A percentile compares a stretch with the other conserved stretches of the same genome.
Evolutionary conservation across 805 yeast genomes (phyloP).

Genomic region (Yamadazyma takamatsuzukensis): DNA sequence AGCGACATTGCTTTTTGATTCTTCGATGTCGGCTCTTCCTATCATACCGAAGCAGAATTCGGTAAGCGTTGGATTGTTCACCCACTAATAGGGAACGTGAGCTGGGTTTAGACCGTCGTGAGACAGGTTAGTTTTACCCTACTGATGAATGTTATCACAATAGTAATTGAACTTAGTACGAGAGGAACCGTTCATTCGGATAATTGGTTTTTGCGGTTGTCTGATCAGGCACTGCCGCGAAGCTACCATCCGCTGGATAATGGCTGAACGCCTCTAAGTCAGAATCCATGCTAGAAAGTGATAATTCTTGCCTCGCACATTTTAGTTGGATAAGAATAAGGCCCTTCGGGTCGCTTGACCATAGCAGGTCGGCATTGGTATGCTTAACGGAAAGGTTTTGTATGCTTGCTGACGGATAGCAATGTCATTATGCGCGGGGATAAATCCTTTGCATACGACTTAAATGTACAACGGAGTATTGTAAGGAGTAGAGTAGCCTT

Average conservation of each 20-base stretch:
- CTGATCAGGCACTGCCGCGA: slow-evolving; percentile 46
- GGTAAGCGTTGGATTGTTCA: slow-evolving; percentile 40
- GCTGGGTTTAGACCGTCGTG: slow-evolving; percentile 42
- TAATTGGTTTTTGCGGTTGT: slow-evolving; percentile 45
- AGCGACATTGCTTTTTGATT: slow-evolving; percentile 45
- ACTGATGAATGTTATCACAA: slow-evolving; percentile 25
- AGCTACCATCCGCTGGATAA: slow-evolving; percentile 49
- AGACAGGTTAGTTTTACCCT: slow-evolving; percentile 45
- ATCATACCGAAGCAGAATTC: slow-evolving; percentile 45
- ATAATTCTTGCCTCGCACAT: slow-evolving; percentile 41
- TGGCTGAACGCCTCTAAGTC: slow-evolving; percentile 36
- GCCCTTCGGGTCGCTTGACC: slow-evolving; percentile 39
- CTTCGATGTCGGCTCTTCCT: slow-evolving; percentile 50
- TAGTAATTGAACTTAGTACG: slow-evolving; percentile 44
- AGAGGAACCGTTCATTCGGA: slow-evolving; percentile 47
- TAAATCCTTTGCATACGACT: slow-evolving; percentile 19
- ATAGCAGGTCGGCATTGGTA: slow-evolving; percentile 37
- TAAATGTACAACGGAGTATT: slow-evolving; percentile 45
- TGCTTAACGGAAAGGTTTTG: slow-evolving; percentile 35
- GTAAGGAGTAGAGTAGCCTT: slow-evolving; percentile 49
- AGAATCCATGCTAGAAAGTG: slow-evolving; percentile 24
- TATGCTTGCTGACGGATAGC: slow-evolving; percentile 41
- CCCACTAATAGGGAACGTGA: slow-evolving; percentile 48
- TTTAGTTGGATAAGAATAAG: slow-evolving; percentile 40
- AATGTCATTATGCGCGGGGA: slow-evolving; percentile 35